These are phyloP conservation scores for Backusella tarrabulga DNA, from an alignment of 192 early-diverging fungal species.

Conservation along the genomic window DNA sequence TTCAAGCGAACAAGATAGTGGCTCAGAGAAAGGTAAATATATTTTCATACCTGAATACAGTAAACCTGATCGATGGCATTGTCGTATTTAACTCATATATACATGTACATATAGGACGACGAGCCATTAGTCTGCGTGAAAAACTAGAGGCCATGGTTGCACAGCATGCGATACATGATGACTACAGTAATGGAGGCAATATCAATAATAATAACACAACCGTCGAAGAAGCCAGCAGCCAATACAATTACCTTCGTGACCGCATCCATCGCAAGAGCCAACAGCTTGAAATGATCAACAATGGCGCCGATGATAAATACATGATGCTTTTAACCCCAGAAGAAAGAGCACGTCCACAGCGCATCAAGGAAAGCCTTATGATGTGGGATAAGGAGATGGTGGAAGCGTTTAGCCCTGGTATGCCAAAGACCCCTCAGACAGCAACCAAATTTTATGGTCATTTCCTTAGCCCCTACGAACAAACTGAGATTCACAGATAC, in stretches of 20 bases:
- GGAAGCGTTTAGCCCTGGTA: background rate
- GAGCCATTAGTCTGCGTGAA: conserved; percentile 24
- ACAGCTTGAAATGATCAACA: background rate
- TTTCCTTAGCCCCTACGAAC: conserved; percentile 83
- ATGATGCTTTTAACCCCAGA: background rate
- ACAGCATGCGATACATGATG: conserved; percentile 24
- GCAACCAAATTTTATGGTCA: conserved; percentile 66
- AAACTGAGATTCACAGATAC: conserved; percentile 80
- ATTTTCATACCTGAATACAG: background rate
- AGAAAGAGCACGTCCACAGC: conserved; percentile 13
- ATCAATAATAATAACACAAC: background rate
- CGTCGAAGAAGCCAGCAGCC: background rate
- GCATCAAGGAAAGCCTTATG: background rate
- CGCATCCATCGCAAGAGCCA: background rate
- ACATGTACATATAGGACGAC: background rate
- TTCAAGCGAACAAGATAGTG: background rate
- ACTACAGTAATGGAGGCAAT: background rate
- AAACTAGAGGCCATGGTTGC: conserved; percentile 29
- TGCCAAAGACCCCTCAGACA: conserved; percentile 52
- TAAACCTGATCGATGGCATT: background rate
- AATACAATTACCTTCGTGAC: background rate
- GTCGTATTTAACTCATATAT: background rate
- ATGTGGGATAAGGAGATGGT: conserved; percentile 11
- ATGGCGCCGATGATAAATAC: background rate
- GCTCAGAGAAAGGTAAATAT: conserved; percentile 7